Base-by-base conservation (phyloP, 129 eudicot genomes). In the Centaurea solstitialis region DNA sequence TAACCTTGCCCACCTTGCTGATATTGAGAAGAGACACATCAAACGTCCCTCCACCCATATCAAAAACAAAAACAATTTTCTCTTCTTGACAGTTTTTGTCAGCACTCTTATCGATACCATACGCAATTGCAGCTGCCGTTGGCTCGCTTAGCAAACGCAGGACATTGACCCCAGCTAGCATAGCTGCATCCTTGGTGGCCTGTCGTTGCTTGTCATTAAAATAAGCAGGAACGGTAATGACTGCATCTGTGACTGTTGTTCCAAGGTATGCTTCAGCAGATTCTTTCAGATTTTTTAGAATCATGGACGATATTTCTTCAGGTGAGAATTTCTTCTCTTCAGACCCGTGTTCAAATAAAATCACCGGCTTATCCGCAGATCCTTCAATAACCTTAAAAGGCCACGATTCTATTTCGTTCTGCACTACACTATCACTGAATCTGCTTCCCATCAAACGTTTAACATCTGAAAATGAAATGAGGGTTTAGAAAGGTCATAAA, bases 11-110 rank as follows among this genome's bases (percentile, higher is more conserved):
- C 0, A 6, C 26, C n/a, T 53, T 70, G 50, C 10, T 72, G 6
- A 81, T 81, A n/a, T 11, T 73, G 12, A 81, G 74, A 72, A 81
- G 79, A 40, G 84, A 81, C 24, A 81, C 84, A 47, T 73, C 84
- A 41, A 81, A 80, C 0, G 72, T 80, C 22, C 84, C 84, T 53
- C 78, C 81, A 66, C 81, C 81, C 74, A 77, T 1, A 77, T 77
- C 74, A 26, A 77, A 77, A 2, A 78, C 4, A 21, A 78, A 45
- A 7, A 78, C 82, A 45, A 70, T 79, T 37, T 79, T 79, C 15
- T 50, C n/a, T 33, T 11, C 6, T 0, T 41, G 76, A 13, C 39
- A 13, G 35, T n/a, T 18, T 3, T 4, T 1, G 6, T 13, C 84
- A 9, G 50, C 73, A 65, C 53, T 73, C 72, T 64, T 81, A 33